These are phyloP conservation scores for Phytophthora pisi DNA, from an alignment of 352 stramenopile genomes.

Conservation along the genomic window DNA sequence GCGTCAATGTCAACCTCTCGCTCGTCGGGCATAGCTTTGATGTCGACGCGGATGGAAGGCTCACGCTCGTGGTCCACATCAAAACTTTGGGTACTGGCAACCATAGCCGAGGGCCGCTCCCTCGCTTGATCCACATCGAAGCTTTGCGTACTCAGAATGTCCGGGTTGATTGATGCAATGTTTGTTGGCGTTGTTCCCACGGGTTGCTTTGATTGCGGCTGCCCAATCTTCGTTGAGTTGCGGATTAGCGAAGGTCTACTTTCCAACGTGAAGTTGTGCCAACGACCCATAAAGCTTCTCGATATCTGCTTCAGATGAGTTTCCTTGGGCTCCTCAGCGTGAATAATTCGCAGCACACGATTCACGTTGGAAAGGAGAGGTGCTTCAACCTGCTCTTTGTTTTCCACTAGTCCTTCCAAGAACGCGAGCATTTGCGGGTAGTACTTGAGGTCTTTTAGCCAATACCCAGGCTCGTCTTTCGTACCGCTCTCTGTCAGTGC, in stretches of 20 bases:
- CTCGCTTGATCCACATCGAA: conserved; percentile 74
- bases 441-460: conserved; percentile 73
- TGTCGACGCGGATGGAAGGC: conserved; percentile 47
- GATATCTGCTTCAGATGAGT: conserved; percentile 53
- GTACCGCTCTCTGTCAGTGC: conserved; percentile 33
- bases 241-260: conserved; percentile 36
- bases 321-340: conserved; percentile 62
- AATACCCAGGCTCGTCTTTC: conserved; percentile 47
- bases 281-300: conserved; percentile 74
- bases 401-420: conserved; percentile 56
- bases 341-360: conserved; percentile 74
- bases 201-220: conserved; percentile 26
- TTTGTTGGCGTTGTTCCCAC: conserved; percentile 15
- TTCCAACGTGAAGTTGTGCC: conserved; percentile 79
- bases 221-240: conserved; percentile 27
- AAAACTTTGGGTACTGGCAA: conserved; percentile 46
- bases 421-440: conserved; percentile 66
- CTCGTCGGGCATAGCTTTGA: conserved; percentile 61
- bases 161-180: conserved; percentile 7
- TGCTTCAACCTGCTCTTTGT: conserved; percentile 49
- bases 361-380: conserved; percentile 75
- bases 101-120: conserved; percentile 7
- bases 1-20: conserved; percentile 44
- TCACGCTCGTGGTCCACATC: conserved; percentile 63
- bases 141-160: conserved; percentile 37